phyloP scores from a whole-genome alignment of 148 eudicot species.

The Rheum nobile region DNA sequence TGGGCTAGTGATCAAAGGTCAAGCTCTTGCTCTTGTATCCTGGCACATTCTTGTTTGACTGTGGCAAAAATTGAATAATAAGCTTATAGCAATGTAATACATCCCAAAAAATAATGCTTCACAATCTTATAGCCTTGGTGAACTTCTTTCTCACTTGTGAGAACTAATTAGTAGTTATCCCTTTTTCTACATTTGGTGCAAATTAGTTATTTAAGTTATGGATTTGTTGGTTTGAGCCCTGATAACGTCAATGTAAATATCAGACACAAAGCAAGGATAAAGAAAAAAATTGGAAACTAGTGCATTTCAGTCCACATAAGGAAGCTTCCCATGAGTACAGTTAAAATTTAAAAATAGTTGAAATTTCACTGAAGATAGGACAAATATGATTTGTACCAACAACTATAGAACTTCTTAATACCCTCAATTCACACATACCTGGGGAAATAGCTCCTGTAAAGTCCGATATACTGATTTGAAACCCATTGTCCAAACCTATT shows the following conservation, averaged over 20 bases:
- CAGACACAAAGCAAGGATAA: background rate
- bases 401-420: too few species aligned
- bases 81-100: background rate
- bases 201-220: background rate
- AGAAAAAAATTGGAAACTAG: background rate
- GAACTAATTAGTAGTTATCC: background rate
- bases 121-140: background rate
- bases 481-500: constrained; percentile 9
- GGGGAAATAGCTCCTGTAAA: constrained; percentile 10
- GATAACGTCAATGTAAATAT: background rate
- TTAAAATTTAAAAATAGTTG: background rate
- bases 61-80: background rate
- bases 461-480: constrained; percentile 7
- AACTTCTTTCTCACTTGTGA: background rate
- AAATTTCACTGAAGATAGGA: background rate
- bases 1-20: background rate
- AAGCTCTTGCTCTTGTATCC: background rate
- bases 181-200: background rate
- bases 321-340: background rate
- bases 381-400: background rate
- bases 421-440: constrained; percentile 3
- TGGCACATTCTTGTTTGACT: background rate
- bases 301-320: background rate
- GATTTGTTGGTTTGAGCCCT: background rate
- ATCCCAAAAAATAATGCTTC: background rate